Conservation (phyloP, 305 asterid species). For the Ajuga reptans region DNA sequence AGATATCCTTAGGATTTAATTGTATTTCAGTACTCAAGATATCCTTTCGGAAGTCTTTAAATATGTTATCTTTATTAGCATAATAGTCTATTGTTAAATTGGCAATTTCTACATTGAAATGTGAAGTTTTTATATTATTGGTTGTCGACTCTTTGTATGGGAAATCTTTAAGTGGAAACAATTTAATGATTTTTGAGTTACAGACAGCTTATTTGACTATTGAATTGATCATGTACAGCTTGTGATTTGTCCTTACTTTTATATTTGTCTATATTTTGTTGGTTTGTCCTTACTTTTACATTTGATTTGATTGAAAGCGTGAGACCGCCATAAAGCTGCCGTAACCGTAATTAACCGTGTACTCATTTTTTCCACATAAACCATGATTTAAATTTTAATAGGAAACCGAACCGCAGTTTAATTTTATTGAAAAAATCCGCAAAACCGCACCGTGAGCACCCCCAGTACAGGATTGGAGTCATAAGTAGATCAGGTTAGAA, state of each 20-base stretch:
- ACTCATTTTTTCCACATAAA: no score
- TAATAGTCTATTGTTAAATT: background rate
- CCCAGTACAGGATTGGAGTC: conserved; percentile 1
- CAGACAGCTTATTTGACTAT: background rate
- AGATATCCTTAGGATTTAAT: background rate
- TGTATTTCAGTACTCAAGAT: background rate
- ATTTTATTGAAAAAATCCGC: no score
- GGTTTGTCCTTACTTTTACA: no score
- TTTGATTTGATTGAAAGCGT: no score
- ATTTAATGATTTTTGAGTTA: background rate
- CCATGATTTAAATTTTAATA: no score
- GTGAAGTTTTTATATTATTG: background rate
- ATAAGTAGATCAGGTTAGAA: background rate
- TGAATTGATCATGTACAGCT: background rate
- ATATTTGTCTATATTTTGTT: no score
- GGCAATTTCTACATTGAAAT: background rate
- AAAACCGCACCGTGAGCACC: no score
- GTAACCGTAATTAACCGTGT: no score
- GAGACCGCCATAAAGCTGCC: no score
- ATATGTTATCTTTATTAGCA: background rate
- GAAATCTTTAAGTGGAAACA: background rate
- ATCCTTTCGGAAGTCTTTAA: background rate
- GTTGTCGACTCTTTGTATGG: background rate
- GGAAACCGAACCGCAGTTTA: no score
- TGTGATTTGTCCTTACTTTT: no score